Evolutionary conservation across 2,329 filamentous ascomycete genomes (phyloP).

Genomic region (Ophiostoma quercus): DNA sequence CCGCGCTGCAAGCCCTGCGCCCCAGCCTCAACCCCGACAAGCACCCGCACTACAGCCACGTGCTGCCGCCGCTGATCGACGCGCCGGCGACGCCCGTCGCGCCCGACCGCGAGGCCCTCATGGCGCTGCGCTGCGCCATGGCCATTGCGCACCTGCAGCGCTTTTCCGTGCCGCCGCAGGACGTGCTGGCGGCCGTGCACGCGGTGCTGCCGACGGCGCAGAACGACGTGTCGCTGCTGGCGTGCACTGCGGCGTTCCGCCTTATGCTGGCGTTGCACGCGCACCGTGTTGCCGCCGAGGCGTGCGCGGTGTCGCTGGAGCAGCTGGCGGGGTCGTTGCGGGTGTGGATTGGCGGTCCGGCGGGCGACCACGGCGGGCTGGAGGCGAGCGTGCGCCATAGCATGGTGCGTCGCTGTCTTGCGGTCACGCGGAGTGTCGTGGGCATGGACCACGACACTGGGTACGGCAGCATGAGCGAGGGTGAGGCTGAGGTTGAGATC

Average conservation of each 20-base stretch:
- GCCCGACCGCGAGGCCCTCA: conserved; percentile 48
- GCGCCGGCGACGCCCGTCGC: conserved; percentile 38
- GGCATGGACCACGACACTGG: conserved; percentile 57
- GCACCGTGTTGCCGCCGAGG: conserved; percentile 45
- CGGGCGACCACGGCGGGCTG: conserved; percentile 50
- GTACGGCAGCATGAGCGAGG: conserved; percentile 54
- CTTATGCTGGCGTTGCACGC: conserved; percentile 50
- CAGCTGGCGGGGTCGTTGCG: conserved; percentile 53
- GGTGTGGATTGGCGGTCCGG: conserved; percentile 54
- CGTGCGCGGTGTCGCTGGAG: conserved; percentile 48
- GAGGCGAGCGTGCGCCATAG: conserved; percentile 46
- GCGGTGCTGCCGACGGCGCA: conserved; percentile 40
- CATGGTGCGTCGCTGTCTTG: conserved; percentile 52
- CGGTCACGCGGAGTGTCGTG: conserved; percentile 51
- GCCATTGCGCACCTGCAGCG: conserved; percentile 54
- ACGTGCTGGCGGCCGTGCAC: conserved; percentile 46
- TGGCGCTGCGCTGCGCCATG: conserved; percentile 56
- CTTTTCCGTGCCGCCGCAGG: conserved; percentile 39
- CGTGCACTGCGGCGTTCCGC: conserved; percentile 54
- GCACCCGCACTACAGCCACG: conserved; percentile 32
- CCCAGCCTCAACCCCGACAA: conserved; percentile 37
- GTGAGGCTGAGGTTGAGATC: conserved; percentile 35
- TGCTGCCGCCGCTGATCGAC: conserved; percentile 43
- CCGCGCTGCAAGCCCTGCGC: conserved; percentile 50
- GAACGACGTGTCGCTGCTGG: conserved; percentile 48